Percentiles rank a stretch among this genome's conserved stretches.
These are phyloP conservation scores for Kappamyces sp. DNA, from an alignment of 192 early-diverging fungal species.

Conservation along the genomic window DNA sequence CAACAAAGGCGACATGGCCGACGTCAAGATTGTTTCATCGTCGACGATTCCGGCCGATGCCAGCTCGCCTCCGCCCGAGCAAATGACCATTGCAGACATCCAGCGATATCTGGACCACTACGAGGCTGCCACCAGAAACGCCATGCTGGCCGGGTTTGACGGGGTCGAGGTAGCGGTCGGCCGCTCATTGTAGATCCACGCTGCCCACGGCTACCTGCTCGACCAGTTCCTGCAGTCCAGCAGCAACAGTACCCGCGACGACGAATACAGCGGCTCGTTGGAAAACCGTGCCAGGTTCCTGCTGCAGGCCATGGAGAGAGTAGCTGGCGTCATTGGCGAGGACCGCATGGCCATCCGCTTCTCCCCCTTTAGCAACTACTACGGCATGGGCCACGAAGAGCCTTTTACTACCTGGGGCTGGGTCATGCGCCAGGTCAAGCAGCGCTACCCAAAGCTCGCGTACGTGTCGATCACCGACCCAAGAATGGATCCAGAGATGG, in stretches of 20 bases:
- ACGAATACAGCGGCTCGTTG: conserved; percentile 80
- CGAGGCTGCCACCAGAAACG: conserved; percentile 59
- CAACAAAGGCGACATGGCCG: conserved; percentile 26
- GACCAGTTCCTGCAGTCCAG: conserved; percentile 77
- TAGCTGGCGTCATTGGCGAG: conserved; percentile 18
- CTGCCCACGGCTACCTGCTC: conserved; percentile 86
- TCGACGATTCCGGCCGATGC: conserved; percentile 20
- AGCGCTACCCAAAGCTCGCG: conserved; percentile 29
- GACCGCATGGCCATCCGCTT: conserved; percentile 27
- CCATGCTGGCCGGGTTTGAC: conserved; percentile 78
- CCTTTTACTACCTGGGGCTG: conserved; percentile 1
- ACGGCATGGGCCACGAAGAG: not conserved
- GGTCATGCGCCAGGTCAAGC: conserved; percentile 23
- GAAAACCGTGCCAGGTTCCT: conserved; percentile 29
- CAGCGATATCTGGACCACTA: conserved; percentile 55
- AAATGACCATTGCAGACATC: conserved; percentile 63
- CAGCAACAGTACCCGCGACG: conserved; percentile 71
- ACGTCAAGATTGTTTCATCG: conserved; percentile 32
- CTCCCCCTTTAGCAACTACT: conserved; percentile 21
- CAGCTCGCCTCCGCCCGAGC: conserved; percentile 42
- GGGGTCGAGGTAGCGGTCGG: conserved; percentile 55
- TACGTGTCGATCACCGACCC: conserved; percentile 28
- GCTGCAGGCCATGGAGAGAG: conserved; percentile 24
- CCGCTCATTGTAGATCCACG: conserved; percentile 4
- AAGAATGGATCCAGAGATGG: conserved; percentile 27